Conservation (phyloP, 148 eudicot species). For the Dysphania ambrosioides region DNA sequence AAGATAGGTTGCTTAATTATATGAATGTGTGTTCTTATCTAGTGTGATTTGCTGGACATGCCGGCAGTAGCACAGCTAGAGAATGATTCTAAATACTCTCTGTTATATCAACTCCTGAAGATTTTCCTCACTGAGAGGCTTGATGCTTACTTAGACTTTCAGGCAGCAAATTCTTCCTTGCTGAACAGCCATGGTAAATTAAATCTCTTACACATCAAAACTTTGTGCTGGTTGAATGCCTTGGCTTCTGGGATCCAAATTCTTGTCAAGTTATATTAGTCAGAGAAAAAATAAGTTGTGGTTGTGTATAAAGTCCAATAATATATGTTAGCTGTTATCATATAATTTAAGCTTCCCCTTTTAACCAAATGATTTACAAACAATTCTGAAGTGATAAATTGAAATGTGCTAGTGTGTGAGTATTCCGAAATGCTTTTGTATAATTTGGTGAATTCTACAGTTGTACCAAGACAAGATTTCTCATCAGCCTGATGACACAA, state of each 20-base stretch:
- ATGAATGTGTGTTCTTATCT: background rate
- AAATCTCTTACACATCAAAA: background rate
- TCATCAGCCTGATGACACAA: too few species aligned
- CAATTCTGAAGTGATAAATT: too few species aligned
- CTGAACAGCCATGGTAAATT: slow-evolving; percentile 61
- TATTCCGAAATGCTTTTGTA: too few species aligned
- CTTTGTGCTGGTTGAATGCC: background rate
- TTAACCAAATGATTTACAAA: too few species aligned
- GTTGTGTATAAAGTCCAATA: too few species aligned
- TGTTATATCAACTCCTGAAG: slow-evolving; percentile 69
- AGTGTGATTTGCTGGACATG: slow-evolving; percentile 90
- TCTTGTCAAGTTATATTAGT: background rate
- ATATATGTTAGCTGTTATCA: background rate
- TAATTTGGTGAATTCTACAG: too few species aligned
- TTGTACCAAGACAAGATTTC: too few species aligned
- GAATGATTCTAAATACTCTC: slow-evolving; percentile 66
- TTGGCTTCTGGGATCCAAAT: background rate
- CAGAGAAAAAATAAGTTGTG: background rate
- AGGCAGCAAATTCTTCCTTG: slow-evolving; percentile 55
- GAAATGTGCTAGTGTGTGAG: too few species aligned
- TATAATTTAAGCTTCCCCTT: background rate
- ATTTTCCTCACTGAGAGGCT: slow-evolving; percentile 77
- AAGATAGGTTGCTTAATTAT: background rate
- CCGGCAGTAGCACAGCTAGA: slow-evolving; percentile 84
- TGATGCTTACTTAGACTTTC: slow-evolving; percentile 66